Evolutionary conservation across 768 basidiomycete species (phyloP).

Genomic region (Boletellus sp.): DNA sequence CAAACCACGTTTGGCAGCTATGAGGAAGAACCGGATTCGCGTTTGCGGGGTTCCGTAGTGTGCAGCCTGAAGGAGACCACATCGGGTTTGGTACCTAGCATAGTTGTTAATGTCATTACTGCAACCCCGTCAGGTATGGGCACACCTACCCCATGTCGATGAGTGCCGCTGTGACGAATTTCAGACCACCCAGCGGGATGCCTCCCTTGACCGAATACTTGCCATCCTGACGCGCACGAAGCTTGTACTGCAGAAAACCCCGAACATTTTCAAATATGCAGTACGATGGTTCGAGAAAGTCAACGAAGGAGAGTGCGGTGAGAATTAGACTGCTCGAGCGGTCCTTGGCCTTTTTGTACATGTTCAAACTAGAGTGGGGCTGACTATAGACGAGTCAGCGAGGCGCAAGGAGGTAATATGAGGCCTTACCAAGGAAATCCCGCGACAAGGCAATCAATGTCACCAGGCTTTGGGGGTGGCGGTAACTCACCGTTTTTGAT

Average conservation of each 20-base stretch:
- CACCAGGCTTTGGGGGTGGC: constrained; percentile 44
- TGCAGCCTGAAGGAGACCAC: constrained; percentile 42
- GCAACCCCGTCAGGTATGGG: not conserved
- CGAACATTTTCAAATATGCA: constrained; percentile 50
- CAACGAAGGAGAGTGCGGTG: constrained; percentile 47
- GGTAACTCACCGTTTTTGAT: constrained; percentile 41
- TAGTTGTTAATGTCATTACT: not conserved
- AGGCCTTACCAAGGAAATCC: constrained; percentile 73
- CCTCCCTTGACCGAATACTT: constrained; percentile 55
- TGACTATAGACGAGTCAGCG: constrained; percentile 47
- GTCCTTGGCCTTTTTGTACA: constrained; percentile 65
- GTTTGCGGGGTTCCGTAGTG: constrained; percentile 47
- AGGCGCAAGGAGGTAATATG: not conserved
- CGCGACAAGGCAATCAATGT: constrained; percentile 59
- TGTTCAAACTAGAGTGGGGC: constrained; percentile 69
- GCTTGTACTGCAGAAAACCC: constrained; percentile 40
- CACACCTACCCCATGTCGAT: constrained; percentile 60
- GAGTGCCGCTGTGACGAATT: constrained; percentile 58
- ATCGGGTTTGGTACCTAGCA: constrained; percentile 42
- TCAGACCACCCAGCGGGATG: constrained; percentile 70
- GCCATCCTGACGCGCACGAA: constrained; percentile 36
- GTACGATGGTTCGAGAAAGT: constrained; percentile 38
- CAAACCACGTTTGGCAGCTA: constrained; percentile 37
- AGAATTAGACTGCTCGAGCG: constrained; percentile 66
- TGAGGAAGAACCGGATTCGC: constrained; percentile 47